Percentiles rank a stretch among this genome's conserved stretches.
phyloP scores from a whole-genome alignment of 768 basidiomycete species.

The Pleurotus pulmonarius region DNA sequence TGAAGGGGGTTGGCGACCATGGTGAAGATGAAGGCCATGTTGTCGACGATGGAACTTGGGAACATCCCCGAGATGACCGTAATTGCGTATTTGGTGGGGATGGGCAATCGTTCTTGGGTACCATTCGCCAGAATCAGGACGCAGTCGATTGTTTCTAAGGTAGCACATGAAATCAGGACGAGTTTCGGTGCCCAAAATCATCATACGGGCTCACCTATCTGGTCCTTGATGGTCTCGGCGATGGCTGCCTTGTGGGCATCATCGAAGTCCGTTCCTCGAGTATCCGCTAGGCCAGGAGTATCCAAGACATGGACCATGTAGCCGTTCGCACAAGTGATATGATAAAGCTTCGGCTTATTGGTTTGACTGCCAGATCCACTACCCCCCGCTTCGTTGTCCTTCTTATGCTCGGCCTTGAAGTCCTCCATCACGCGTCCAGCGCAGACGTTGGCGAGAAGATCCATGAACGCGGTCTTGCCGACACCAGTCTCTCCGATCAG shows the following conservation, averaged over 20 bases:
- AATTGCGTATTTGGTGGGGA: constrained; percentile 22
- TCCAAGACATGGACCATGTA: constrained; percentile 19
- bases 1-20: constrained; percentile 15
- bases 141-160: constrained; percentile 16
- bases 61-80: constrained; percentile 19
- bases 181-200: no score
- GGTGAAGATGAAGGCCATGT: constrained; percentile 24
- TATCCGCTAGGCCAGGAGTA: constrained; percentile 26
- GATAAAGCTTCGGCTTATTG: constrained; percentile 10
- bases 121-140: constrained; percentile 27
- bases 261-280: constrained; percentile 21
- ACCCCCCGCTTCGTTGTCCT: constrained; percentile 10
- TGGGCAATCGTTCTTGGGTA: constrained; percentile 17
- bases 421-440: constrained; percentile 9
- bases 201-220: constrained; percentile 6
- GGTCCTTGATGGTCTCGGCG: constrained; percentile 17
- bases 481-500: constrained; percentile 16
- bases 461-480: constrained; percentile 15
- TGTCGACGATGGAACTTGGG: constrained; percentile 17
- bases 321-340: constrained; percentile 10
- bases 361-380: constrained; percentile 12
- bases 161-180: background rate
- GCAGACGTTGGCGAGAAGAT: constrained; percentile 15
- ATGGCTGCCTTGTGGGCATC: constrained; percentile 20
- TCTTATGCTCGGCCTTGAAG: constrained; percentile 7